phyloP scores from a whole-genome alignment of 352 stramenopile genomes.

The Globisporangium canariense region DNA sequence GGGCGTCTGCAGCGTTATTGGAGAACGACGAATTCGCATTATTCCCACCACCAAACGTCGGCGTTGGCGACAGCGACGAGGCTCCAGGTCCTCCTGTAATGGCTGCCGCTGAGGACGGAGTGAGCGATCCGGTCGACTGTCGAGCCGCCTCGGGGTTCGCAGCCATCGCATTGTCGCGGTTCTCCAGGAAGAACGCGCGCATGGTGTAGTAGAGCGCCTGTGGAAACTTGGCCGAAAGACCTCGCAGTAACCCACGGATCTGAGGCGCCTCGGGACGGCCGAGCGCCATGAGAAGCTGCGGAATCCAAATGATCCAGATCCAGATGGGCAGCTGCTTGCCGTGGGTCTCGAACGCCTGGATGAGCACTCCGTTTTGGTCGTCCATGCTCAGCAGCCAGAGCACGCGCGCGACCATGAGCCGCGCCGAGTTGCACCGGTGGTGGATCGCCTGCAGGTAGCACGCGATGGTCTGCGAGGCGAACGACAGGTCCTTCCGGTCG shows the following conservation, averaged over 20 bases:
- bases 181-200: constrained; percentile 97
- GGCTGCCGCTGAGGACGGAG: constrained; percentile 9
- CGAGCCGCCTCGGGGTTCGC: constrained; percentile 26
- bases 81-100: background rate
- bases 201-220: constrained; percentile 99
- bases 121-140: constrained; percentile 16
- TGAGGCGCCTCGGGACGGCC: constrained; percentile 89
- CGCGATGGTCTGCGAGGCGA: constrained; percentile 89
- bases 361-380: constrained; percentile 66
- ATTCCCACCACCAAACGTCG: constrained; percentile 6
- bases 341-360: constrained; percentile 92
- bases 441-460: constrained; percentile 94
- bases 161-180: constrained; percentile 87
- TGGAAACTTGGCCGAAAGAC: constrained; percentile 92
- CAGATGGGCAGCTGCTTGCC: constrained; percentile 94
- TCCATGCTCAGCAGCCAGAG: constrained; percentile 90
- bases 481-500: constrained; percentile 62
- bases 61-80: constrained; percentile 9
- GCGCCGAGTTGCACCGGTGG: constrained; percentile 84
- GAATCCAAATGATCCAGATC: constrained; percentile 99
- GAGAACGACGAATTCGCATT: constrained; percentile 10
- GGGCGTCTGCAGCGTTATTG: constrained; percentile 7
- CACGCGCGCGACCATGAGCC: constrained; percentile 89
- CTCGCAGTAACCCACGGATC: constrained; percentile 78
- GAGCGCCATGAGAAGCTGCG: constrained; percentile 95